Conservation (phyloP, 1,139 yeast species). For the Zygosaccharomyces sapae region DNA sequence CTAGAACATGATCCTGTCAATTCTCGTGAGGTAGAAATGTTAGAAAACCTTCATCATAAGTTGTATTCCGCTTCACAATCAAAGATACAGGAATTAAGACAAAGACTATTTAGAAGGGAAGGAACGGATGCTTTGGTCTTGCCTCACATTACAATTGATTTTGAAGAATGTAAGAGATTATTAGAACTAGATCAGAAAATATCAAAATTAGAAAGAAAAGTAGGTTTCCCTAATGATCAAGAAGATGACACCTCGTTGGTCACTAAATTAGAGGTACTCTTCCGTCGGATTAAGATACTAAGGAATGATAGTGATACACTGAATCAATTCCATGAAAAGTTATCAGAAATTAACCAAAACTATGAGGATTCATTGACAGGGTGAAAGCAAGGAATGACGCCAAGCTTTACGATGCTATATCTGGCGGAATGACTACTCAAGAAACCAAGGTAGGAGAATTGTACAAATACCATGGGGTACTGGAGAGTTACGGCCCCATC, state of each 20-base stretch:
- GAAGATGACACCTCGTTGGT: conserved; percentile 17
- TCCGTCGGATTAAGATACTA: conserved; percentile 28
- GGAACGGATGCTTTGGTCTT: conserved; percentile 14
- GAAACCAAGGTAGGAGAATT: conserved; percentile 40
- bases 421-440: conserved; percentile 22
- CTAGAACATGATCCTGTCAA: conserved; percentile 9
- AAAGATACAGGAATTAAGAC: conserved; percentile 4
- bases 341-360: conserved; percentile 39
- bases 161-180: conserved; percentile 14
- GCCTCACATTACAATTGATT: conserved; percentile 14
- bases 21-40: background rate
- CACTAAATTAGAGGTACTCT: conserved; percentile 28
- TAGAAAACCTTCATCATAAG: conserved; percentile 1
- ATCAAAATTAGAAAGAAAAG: conserved; percentile 24
- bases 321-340: conserved; percentile 35
- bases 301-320: conserved; percentile 24
- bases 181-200: conserved; percentile 29
- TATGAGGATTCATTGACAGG: conserved; percentile 28
- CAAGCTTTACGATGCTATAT: conserved; percentile 27
- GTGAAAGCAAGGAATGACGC: conserved; percentile 25
- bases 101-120: conserved; percentile 9
- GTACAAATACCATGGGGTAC: conserved; percentile 33
- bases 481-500: conserved; percentile 13
- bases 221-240: conserved; percentile 10
- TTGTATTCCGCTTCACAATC: conserved; percentile 1